Conservation (phyloP, 2,329 filamentous ascomycete genomes). For the Clonostachys solani region DNA sequence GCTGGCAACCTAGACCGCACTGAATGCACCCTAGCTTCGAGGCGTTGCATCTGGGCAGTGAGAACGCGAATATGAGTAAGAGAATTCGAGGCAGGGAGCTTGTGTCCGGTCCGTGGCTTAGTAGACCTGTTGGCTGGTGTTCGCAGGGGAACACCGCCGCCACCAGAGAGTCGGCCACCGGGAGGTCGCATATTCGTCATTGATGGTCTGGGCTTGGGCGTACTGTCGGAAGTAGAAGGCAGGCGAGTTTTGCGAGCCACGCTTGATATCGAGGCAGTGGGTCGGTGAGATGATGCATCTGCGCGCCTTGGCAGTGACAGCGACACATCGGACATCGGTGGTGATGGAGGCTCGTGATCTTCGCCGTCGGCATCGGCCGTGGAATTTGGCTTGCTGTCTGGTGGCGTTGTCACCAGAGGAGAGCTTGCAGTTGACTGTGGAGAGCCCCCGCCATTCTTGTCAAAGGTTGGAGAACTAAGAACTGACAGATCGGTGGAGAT, state of each 20-base stretch:
- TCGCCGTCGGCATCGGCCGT: conserved; percentile 57
- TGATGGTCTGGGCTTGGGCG: conserved; percentile 46
- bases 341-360: conserved; percentile 82
- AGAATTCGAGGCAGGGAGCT: conserved; percentile 59
- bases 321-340: conserved; percentile 86
- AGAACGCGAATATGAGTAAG: conserved; percentile 90
- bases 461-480: conserved; percentile 68
- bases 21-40: conserved; percentile 89
- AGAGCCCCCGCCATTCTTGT: conserved; percentile 65
- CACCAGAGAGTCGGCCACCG: conserved; percentile 38
- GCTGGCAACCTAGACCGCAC: conserved; percentile 88
- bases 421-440: conserved; percentile 77
- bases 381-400: conserved; percentile 61
- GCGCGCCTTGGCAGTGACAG: conserved; percentile 48
- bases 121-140: conserved; percentile 42
- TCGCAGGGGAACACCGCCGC: conserved; percentile 39
- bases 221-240: conserved; percentile 50
- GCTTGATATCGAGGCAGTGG: conserved; percentile 28
- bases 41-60: conserved; percentile 94
- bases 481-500: conserved; percentile 60
- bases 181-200: conserved; percentile 22
- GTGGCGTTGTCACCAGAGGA: conserved; percentile 84
- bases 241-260: conserved; percentile 43
- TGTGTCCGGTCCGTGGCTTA: conserved; percentile 51
- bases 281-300: conserved; percentile 25